Evolutionary conservation across 345 rosid genomes (phyloP).

Genomic region (Rubroshorea leprosula): DNA sequence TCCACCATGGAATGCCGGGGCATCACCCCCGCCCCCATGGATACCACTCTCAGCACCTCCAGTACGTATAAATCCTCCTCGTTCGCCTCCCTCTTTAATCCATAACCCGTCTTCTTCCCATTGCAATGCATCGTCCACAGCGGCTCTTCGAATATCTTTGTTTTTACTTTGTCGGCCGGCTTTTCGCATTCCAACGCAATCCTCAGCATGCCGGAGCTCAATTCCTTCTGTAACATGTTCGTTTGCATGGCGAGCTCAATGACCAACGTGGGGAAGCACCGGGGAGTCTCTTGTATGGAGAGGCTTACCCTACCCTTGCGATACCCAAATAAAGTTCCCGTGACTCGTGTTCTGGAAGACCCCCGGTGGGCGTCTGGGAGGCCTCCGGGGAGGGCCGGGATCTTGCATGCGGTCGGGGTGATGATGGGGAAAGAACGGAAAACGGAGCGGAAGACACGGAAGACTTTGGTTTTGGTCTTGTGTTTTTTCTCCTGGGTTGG

Average conservation of each 20-base stretch:
- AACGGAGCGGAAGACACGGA: slow-evolving; percentile 68
- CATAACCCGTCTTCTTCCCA: slow-evolving; percentile 73
- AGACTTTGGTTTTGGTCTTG: slow-evolving; percentile 39
- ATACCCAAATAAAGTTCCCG: slow-evolving; percentile 69
- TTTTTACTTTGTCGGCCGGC: slow-evolving; percentile 44
- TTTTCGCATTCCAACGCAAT: slow-evolving; percentile 78
- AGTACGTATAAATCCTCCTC: slow-evolving; percentile 68
- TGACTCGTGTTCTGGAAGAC: slow-evolving; percentile 29
- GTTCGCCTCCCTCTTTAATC: slow-evolving; percentile 55
- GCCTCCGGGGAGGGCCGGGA: slow-evolving; percentile 37
- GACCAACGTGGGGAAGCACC: slow-evolving; percentile 52
- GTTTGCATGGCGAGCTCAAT: slow-evolving; percentile 68
- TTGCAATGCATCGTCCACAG: slow-evolving; percentile 79
- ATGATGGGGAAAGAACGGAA: slow-evolving; percentile 72
- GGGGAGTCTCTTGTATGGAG: slow-evolving; percentile 60
- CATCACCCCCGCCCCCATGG: slow-evolving; percentile 85
- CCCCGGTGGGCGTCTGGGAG: slow-evolving; percentile 35
- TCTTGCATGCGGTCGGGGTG: slow-evolving; percentile 57
- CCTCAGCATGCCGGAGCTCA: slow-evolving; percentile 57
- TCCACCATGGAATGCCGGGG: slow-evolving; percentile 63
- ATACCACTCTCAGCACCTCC: slow-evolving; percentile 71
- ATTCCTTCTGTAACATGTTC: slow-evolving; percentile 47
- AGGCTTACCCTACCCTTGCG: slow-evolving; percentile 71
- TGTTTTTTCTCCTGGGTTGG: slow-evolving; percentile 50
- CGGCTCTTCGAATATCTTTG: slow-evolving; percentile 52